Evolutionary conservation across 306 rosid genomes (phyloP).

Genomic region (Quillaja saponaria): DNA sequence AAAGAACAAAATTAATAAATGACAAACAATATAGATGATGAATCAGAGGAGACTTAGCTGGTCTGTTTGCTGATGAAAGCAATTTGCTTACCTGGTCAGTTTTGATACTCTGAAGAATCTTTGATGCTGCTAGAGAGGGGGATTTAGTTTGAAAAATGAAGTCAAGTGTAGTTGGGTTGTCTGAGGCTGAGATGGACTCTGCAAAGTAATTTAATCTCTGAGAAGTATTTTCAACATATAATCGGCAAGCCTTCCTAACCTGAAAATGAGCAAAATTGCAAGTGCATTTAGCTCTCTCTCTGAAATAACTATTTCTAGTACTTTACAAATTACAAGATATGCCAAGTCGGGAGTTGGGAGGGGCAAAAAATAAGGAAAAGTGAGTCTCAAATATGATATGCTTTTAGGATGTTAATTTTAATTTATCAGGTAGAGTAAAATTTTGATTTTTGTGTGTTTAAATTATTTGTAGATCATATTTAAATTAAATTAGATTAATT

Average conservation of each 20-base stretch:
- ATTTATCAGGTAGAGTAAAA: too few relatives aligned
- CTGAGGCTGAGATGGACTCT: constrained; percentile 48
- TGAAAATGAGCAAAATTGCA: constrained; percentile 20
- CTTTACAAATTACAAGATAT: too few relatives aligned
- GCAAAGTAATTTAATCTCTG: constrained; percentile 49
- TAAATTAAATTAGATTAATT: too few relatives aligned
- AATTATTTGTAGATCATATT: too few relatives aligned
- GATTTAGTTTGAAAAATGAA: constrained; percentile 43
- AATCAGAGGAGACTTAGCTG: neutral
- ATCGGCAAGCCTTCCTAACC: constrained; percentile 46
- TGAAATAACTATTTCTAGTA: too few relatives aligned
- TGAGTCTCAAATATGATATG: too few relatives aligned
- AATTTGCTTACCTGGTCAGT: constrained; percentile 47
- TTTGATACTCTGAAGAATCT: constrained; percentile 43
- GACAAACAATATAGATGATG: constrained; percentile 5
- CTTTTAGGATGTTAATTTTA: too few relatives aligned
- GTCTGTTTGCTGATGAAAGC: constrained; percentile 1
- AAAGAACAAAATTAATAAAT: neutral
- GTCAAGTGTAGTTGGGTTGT: constrained; percentile 35
- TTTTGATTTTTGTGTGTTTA: too few relatives aligned
- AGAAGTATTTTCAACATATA: constrained; percentile 48
- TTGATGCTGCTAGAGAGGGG: constrained; percentile 52
- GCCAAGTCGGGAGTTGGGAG: neutral
- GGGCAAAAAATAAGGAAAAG: too few relatives aligned
- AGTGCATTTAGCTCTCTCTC: neutral